Base-by-base conservation (phyloP, 2,329 filamentous ascomycete species). In the Pseudogymnoascus sp. region DNA sequence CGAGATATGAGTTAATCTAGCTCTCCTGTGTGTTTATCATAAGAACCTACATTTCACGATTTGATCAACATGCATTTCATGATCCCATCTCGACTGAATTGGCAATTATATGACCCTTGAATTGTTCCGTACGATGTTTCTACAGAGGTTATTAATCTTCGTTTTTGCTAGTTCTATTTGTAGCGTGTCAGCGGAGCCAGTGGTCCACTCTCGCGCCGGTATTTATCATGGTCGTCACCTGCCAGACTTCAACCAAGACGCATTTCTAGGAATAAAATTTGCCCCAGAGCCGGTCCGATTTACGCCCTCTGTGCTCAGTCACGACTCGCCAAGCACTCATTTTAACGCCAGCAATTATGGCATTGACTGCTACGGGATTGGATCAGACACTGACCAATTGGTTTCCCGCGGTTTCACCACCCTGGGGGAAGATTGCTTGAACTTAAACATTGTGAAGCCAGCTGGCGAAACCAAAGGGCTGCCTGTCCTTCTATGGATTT, bases 401-500 rank as follows among this genome's bases (percentile, higher is more conserved):
- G 47, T 64, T 23, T 28, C 40, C 9, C 47, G 47, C 31, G 47
- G 47, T 10, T 57, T 57, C n/a, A 57, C 47, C 3, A 63, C 26
- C 59, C 42, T 65, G 11, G 63, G 47, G 4, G 82, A 85, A 69
- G 78, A 83, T 64, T 85, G 82, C 65, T 74, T 85, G 9, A 82
- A 79, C 57, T 72, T 84, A 64, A 84, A 83, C 65, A 76, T 86
- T 5, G 74, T 85, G n/a, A 77, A 82, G n/a, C 80, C 81, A 0
- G 69, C 76, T 35, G 77, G 79, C 4, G 70, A 74, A 65, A 68
- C 70, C 17, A 75, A 68, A 69, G 65, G 63, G 63, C 26, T 74
- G 83, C 11, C 83, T 80, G 78, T 85, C 9, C 76, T 76, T 10
- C 76, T 84, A 0, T 85, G 82, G 81, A 83, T 85, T 59, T 78